Conservation (phyloP, 169 alveolate species). For the Miamiensis avidus region DNA sequence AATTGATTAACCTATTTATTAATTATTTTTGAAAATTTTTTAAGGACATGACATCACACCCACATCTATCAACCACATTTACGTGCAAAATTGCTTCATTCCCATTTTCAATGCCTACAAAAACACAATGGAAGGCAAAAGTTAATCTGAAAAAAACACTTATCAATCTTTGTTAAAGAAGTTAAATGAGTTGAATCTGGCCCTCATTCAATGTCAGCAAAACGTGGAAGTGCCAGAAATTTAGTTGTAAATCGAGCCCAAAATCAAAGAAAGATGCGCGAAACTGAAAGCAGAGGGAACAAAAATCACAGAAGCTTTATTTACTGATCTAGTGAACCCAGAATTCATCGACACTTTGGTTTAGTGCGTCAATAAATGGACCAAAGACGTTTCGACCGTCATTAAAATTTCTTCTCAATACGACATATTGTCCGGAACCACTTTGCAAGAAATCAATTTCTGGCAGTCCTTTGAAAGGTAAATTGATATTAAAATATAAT, state of each 20-base stretch:
- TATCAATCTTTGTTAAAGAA: conserved; percentile 74
- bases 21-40: too few relatives aligned
- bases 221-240: conserved; percentile 93
- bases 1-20: too few relatives aligned
- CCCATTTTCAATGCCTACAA: conserved; percentile 82
- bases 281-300: conserved; percentile 67
- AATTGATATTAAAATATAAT: background rate
- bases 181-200: conserved; percentile 87
- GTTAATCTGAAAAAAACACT: conserved; percentile 60
- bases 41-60: conserved; percentile 39
- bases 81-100: conserved; percentile 51
- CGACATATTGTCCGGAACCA: conserved; percentile 53
- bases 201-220: conserved; percentile 91
- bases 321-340: conserved; percentile 49
- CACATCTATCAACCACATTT: conserved; percentile 34
- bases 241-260: conserved; percentile 86
- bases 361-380: conserved; percentile 77
- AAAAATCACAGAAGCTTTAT: conserved; percentile 68
- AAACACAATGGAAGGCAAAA: conserved; percentile 43
- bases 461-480: conserved; percentile 56
- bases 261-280: conserved; percentile 76
- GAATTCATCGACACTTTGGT: conserved; percentile 56
- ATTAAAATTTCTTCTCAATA: conserved; percentile 49
- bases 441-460: conserved; percentile 86
- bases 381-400: conserved; percentile 72